These are phyloP conservation scores for Brassica incana DNA, from an alignment of 345 rosid species.

Conservation along the genomic window DNA sequence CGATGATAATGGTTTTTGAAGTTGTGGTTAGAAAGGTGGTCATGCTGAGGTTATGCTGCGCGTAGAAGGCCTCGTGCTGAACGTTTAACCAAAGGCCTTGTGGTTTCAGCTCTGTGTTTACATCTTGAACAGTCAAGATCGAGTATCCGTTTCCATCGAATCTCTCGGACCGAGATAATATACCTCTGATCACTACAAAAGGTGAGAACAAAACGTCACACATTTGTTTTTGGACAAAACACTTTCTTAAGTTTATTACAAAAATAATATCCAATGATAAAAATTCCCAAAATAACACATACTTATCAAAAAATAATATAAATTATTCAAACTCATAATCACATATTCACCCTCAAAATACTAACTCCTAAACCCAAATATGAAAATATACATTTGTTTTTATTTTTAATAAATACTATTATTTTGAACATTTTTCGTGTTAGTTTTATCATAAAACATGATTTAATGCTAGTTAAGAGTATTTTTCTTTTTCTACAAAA, in stretches of 20 bases:
- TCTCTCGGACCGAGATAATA: constrained; percentile 8
- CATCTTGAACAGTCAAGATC: constrained; percentile 48
- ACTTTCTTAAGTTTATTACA: too few species aligned
- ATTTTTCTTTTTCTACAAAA: neutral
- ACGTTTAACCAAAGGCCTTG: constrained; percentile 69
- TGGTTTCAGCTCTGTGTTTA: constrained; percentile 40
- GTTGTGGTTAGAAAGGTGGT: constrained; percentile 53
- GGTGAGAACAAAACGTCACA: neutral
- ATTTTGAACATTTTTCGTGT: neutral
- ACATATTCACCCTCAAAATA: too few species aligned
- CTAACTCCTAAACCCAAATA: neutral
- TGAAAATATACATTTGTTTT: neutral
- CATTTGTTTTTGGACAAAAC: neutral
- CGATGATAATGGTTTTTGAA: constrained; percentile 42
- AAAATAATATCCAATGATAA: too few species aligned
- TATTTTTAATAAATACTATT: too few species aligned
- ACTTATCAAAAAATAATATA: too few species aligned
- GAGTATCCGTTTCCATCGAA: constrained; percentile 9
- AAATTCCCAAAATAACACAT: too few species aligned
- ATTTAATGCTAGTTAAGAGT: neutral
- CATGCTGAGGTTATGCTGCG: constrained; percentile 68
- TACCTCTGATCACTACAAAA: constrained; percentile 20
- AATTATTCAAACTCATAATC: neutral
- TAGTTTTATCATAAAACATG: neutral
- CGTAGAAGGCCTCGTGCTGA: constrained; percentile 75